A percentile compares a stretch with the other conserved stretches of the same genome.
These are phyloP conservation scores for Colletotrichum noveboracense DNA, from an alignment of 2,329 filamentous ascomycete species.

Conservation along the genomic window DNA sequence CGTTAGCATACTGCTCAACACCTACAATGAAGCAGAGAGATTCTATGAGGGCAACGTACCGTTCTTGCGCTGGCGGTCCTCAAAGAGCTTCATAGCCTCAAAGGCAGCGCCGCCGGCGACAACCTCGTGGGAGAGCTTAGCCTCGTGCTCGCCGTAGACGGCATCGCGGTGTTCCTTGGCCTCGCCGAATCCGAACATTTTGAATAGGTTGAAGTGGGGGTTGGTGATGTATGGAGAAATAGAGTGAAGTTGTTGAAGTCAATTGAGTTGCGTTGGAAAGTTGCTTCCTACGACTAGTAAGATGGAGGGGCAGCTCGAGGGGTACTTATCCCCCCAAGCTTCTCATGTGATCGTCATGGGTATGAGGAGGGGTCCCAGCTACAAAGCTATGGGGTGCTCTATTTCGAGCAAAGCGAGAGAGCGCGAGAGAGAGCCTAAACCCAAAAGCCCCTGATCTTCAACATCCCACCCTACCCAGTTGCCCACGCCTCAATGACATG, in stretches of 20 bases:
- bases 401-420: not conserved
- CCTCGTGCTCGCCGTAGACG: slow-evolving; percentile 31
- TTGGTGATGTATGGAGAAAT: not conserved
- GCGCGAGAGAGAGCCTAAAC: not conserved
- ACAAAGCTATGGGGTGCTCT: not conserved
- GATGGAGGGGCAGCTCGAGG: not conserved
- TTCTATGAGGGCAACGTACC: slow-evolving; percentile 46
- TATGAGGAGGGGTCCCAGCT: not conserved
- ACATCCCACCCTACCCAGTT: not conserved
- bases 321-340: slow-evolving; percentile 3
- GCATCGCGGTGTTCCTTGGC: slow-evolving; percentile 25
- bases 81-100: slow-evolving; percentile 80
- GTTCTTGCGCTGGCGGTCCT: slow-evolving; percentile 74
- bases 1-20: not conserved
- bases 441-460: not conserved
- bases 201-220: not conserved
- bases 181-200: slow-evolving; percentile 25
- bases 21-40: no score
- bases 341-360: slow-evolving; percentile 12
- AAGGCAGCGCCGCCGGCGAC: slow-evolving; percentile 79
- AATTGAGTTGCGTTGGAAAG: not conserved
- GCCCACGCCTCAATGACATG: not conserved
- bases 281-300: fast-evolving
- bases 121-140: slow-evolving; percentile 64
- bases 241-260: not conserved